Evolutionary conservation across 2,329 filamentous ascomycete genomes (phyloP), one percentile per base, ranked within the genome.

Genomic region (Phyllosticta citribraziliensis): DNA sequence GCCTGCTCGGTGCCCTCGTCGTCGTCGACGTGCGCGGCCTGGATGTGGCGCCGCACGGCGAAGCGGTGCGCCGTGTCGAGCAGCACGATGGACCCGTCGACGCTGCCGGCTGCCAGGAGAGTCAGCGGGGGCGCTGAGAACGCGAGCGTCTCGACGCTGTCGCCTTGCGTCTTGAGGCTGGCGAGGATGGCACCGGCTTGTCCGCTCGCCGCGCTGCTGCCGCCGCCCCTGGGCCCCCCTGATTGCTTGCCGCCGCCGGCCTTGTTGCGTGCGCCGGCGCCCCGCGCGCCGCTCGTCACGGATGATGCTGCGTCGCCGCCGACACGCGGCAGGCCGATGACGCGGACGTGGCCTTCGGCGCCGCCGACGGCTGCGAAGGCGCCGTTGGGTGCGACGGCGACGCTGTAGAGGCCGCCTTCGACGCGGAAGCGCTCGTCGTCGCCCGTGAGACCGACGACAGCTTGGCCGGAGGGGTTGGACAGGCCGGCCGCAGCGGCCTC

Each of bases 381-480:
- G 50, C 90, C 88, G 17, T 84, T 85, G 0, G 92, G 91, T 5
- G 93, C 88, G 65, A 97, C 79, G 19, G 89, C 91, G 40, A 97
- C 84, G 50, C 88, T 91, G 81, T 91, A 97, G 1, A 99, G 80
- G 0, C 94, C 94, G 24, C 93, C 94, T 62, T 96, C 89, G 56
- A 97, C 88, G 33, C 84, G 86, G 77, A 99, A 99, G 55, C 94
- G 86, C 78, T 96, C 89, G 75, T 99, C 94, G 14, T 84, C 81
- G 0, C 82, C 82, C 1, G 89, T 96, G 54, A 97, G 80, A 0
- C 85, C 86, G 6, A 97, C 84, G 12, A 92, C 85, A 0, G 89
- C 79, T 65, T 85, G 84, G 14, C 80, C 78, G 2, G 24, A n/a
- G 24, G 79, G 79, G 24, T 81, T 78, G 2, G 79, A 78, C 14